A percentile compares a stretch with the other conserved stretches of the same genome.
phyloP scores from a whole-genome alignment of 2,329 filamentous ascomycete species.

The Penicillium sp. region DNA sequence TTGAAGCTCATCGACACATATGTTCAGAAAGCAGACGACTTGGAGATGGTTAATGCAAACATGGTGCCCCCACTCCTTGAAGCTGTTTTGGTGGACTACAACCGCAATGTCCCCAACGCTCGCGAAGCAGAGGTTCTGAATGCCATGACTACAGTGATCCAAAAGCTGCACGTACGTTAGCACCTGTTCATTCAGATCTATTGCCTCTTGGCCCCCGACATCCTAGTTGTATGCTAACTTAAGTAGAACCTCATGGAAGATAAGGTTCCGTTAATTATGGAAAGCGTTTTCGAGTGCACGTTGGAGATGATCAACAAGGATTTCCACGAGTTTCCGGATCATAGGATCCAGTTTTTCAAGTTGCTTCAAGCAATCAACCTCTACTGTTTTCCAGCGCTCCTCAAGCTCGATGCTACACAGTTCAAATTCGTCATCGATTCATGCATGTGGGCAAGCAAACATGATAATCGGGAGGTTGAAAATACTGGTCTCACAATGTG shows the following conservation, averaged over 20 bases:
- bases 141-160: slow-evolving; percentile 97
- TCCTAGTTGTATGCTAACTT: slow-evolving; percentile 36
- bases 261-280: slow-evolving; percentile 96
- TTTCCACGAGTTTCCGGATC: slow-evolving; percentile 98
- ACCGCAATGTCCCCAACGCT: slow-evolving; percentile 92
- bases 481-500: slow-evolving; percentile 97
- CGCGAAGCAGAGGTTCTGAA: slow-evolving; percentile 95
- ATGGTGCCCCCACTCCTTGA: slow-evolving; percentile 97
- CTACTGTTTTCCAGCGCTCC: slow-evolving; percentile 91
- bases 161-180: slow-evolving; percentile 85
- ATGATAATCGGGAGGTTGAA: slow-evolving; percentile 98
- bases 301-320: slow-evolving; percentile 99
- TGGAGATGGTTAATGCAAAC: slow-evolving; percentile 88
- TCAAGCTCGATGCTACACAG: slow-evolving; percentile 92
- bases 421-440: slow-evolving; percentile 99
- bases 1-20: slow-evolving; percentile 98
- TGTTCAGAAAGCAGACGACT: slow-evolving; percentile 95
- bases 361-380: slow-evolving; percentile 93
- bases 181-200: not conserved
- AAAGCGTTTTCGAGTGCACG: slow-evolving; percentile 97
- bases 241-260: slow-evolving; percentile 90
- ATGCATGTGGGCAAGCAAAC: slow-evolving; percentile 99
- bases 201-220: not conserved
- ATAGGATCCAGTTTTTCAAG: slow-evolving; percentile 99
- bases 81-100: slow-evolving; percentile 93